Conservation (phyloP, 805 yeast species). For the Ogataea wickerhamii region DNA sequence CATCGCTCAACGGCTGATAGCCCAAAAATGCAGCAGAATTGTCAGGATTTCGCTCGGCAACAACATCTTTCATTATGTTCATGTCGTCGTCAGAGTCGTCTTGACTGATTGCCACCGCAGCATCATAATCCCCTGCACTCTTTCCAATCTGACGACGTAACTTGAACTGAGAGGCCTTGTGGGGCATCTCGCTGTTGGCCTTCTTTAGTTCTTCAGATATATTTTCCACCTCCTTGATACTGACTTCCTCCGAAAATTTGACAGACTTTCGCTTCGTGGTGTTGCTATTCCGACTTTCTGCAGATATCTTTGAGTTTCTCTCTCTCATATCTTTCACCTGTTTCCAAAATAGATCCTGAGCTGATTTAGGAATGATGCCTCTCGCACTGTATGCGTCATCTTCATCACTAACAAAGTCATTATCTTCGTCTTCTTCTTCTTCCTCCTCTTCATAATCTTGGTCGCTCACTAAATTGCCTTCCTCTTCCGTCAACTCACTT, state of each 20-base stretch:
- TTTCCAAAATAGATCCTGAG: constrained; percentile 39
- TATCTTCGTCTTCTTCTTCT: constrained; percentile 6
- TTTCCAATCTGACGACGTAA: constrained; percentile 22
- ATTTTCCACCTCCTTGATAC: constrained; percentile 59
- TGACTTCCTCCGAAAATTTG: constrained; percentile 47
- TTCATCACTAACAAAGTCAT: constrained; percentile 22
- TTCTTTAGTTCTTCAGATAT: constrained; percentile 44
- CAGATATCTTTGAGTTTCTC: constrained; percentile 16
- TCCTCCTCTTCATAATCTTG: constrained; percentile 26
- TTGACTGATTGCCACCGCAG: constrained; percentile 12
- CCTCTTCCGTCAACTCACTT: constrained; percentile 37
- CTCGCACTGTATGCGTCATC: constrained; percentile 24
- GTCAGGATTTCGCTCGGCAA: constrained; percentile 9
- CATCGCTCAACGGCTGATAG: constrained; percentile 32
- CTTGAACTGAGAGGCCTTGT: constrained; percentile 18
- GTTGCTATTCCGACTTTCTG: background rate
- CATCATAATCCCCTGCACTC: constrained; percentile 10
- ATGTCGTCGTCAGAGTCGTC: constrained; percentile 6
- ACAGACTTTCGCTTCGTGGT: constrained; percentile 42
- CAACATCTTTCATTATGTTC: constrained; percentile 18
- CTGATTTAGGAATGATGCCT: constrained; percentile 25
- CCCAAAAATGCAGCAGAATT: background rate
- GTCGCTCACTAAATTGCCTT: constrained; percentile 25
- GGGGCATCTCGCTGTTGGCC: constrained; percentile 21
- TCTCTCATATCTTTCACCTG: constrained; percentile 34